Base-by-base conservation (phyloP, 116 monocot genomes). In the Phalaenopsis hybrid region DNA sequence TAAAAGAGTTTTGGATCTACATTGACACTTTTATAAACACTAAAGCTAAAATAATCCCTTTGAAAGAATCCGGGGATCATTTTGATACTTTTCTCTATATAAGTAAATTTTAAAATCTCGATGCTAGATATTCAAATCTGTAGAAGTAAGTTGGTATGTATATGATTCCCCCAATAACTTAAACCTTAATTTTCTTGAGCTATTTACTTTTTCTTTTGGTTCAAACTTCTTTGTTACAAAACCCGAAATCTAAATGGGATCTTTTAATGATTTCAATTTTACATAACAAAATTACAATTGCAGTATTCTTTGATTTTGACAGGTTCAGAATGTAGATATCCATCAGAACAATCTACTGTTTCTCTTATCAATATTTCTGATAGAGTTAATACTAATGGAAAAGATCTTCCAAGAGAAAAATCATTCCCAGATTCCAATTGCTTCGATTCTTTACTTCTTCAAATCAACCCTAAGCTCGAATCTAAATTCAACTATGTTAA, bases 401-500 rank as follows among this genome's bases (percentile, higher is more conserved):
- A 1, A 69, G 69, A 69, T 69, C 23, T 69, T 28, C 31, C 31
- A 31, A 31, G 31, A 69, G 6, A 23, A 69, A 59, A 59, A 59
- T 59, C 59, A 31, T 18, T 59, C 59, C 15, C 18, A 2, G 59
- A 59, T 59, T 17, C 15, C 15, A 16, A 59, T 59, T 59, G 18
- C 59, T 59, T 59, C 4, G 59, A 59, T 59, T 59, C 18, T 16
- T 59, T 59, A 31, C 8, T 5, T 46, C 46, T 46, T 46, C 46
- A 46, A 46, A 46, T 46, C 6, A 8, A 46, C 46, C 8, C 4
- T 4, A 46, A 46, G 7, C 6, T 5, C 4, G 46, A 46, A 46
- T 4, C 46, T 46, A 46, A 46, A 46, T 46, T 46, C 46, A 46
- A 46, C 8, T 46, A 5, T 59, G 83, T 82, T 45, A 83, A 91